phyloP scores from a whole-genome alignment of 139 green algal species.

The Auxenochlorella pyrenoidosa region DNA sequence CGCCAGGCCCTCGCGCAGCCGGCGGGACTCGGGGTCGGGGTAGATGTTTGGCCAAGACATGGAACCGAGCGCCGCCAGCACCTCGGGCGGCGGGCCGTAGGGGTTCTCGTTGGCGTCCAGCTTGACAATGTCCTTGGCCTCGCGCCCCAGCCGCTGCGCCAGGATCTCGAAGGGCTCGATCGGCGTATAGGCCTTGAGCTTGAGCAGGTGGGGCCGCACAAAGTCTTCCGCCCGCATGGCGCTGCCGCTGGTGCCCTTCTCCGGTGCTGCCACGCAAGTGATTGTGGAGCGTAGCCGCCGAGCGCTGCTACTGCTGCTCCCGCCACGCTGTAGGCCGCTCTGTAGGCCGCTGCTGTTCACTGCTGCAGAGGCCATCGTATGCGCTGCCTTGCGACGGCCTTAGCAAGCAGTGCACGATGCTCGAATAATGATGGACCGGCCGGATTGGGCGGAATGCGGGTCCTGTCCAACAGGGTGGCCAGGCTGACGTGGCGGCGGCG shows the following conservation, averaged over 20 bases:
- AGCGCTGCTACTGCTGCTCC: background rate
- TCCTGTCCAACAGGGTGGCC: no score
- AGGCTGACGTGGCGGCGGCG: no score
- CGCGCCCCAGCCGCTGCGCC: slow-evolving; percentile 77
- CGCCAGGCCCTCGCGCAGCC: slow-evolving; percentile 80
- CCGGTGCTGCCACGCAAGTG: slow-evolving; percentile 2
- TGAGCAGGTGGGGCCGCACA: slow-evolving; percentile 89
- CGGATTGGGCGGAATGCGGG: no score
- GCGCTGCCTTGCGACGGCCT: background rate
- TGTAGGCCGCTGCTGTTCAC: background rate
- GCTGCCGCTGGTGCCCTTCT: background rate
- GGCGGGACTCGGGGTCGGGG: slow-evolving; percentile 93
- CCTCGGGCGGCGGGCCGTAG: slow-evolving; percentile 97
- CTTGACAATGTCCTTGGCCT: slow-evolving; percentile 96
- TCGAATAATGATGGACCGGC: no score
- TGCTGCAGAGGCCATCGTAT: background rate
- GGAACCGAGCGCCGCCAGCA: slow-evolving; percentile 84
- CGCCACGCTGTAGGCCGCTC: background rate
- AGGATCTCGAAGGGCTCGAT: slow-evolving; percentile 98
- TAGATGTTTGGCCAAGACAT: slow-evolving; percentile 98
- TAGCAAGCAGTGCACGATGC: no score
- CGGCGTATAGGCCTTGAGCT: slow-evolving; percentile 95
- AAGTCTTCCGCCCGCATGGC: slow-evolving; percentile 57
- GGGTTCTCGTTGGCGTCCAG: slow-evolving; percentile 99
- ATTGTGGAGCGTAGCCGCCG: background rate